phyloP scores from a whole-genome alignment of 208 protist species.

The Leishmania mexicana region DNA sequence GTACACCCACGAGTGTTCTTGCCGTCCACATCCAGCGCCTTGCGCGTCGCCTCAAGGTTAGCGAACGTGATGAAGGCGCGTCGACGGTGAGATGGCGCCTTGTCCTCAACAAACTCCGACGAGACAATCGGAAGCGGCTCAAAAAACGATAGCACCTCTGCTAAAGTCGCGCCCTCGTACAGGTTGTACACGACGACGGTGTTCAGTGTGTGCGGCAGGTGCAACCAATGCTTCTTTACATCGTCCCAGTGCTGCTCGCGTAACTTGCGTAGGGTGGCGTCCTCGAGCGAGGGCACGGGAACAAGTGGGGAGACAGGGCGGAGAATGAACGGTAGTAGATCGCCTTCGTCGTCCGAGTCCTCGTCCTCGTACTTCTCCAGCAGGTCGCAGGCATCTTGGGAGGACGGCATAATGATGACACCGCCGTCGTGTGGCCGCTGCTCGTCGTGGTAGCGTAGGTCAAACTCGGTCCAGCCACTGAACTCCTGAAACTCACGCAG shows the following conservation, averaged over 20 bases:
- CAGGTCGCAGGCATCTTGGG: slow-evolving; percentile 81
- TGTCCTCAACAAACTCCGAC: slow-evolving; percentile 64
- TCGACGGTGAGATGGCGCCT: slow-evolving; percentile 57
- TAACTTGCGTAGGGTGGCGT: slow-evolving; percentile 70
- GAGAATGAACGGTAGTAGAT: slow-evolving; percentile 78
- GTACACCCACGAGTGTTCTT: slow-evolving; percentile 83
- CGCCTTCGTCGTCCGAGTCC: slow-evolving; percentile 86
- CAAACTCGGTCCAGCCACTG: slow-evolving; percentile 75
- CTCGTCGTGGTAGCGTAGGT: slow-evolving; percentile 80
- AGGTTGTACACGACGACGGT: slow-evolving; percentile 83
- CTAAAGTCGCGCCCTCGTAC: slow-evolving; percentile 66
- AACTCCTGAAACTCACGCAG: slow-evolving; percentile 79
- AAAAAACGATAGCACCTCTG: slow-evolving; percentile 65
- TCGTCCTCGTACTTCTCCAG: slow-evolving; percentile 91
- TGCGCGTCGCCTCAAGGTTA: slow-evolving; percentile 41
- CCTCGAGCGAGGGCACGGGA: slow-evolving; percentile 77
- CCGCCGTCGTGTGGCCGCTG: slow-evolving; percentile 64
- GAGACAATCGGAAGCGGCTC: slow-evolving; percentile 38
- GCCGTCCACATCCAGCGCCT: slow-evolving; percentile 76
- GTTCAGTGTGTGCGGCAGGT: slow-evolving; percentile 64
- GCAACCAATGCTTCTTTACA: slow-evolving; percentile 75
- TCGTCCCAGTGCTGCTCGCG: slow-evolving; percentile 75
- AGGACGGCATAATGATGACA: slow-evolving; percentile 78
- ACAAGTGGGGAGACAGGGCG: slow-evolving; percentile 74
- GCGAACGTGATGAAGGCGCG: slow-evolving; percentile 80